phyloP scores from a whole-genome alignment of 805 yeast species.

The Torulaspora quercuum region DNA sequence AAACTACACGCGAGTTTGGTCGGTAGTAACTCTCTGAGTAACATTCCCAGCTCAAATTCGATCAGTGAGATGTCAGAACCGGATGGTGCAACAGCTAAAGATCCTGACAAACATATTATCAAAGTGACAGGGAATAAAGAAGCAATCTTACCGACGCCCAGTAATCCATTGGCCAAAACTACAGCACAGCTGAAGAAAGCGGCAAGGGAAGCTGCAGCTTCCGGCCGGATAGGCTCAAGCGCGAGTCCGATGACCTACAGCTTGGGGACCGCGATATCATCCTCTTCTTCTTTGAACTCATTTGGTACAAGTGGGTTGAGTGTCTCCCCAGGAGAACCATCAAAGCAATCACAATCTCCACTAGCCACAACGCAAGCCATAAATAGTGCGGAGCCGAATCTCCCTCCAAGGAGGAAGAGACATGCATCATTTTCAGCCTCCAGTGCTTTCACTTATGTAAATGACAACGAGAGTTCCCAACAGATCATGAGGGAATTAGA shows the following conservation, averaged over 20 bases:
- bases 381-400: constrained; percentile 2
- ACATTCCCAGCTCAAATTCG: constrained; percentile 10
- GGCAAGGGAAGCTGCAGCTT: constrained; percentile 21
- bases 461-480: constrained; percentile 14
- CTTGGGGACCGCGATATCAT: constrained; percentile 1
- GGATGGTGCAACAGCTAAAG: constrained; percentile 13
- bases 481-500: constrained; percentile 20
- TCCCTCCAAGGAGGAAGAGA: constrained; percentile 33
- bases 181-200: constrained; percentile 35
- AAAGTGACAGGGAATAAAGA: constrained; percentile 41
- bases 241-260: background rate
- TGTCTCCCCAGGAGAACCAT: constrained; percentile 1
- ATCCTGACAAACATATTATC: constrained; percentile 37
- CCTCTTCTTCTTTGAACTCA: constrained; percentile 7
- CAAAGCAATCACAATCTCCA: constrained; percentile 6
- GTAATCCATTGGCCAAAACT: constrained; percentile 29
- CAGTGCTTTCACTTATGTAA: constrained; percentile 38
- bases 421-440: constrained; percentile 47
- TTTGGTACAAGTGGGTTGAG: constrained; percentile 1
- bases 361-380: background rate
- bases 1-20: constrained; percentile 65
- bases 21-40: constrained; percentile 34
- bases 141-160: constrained; percentile 37
- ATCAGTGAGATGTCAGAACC: constrained; percentile 8
- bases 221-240: constrained; percentile 2